These are phyloP conservation scores for Cladorrhinum samala DNA, from an alignment of 495 filamentous ascomycete genomes.

Conservation along the genomic window DNA sequence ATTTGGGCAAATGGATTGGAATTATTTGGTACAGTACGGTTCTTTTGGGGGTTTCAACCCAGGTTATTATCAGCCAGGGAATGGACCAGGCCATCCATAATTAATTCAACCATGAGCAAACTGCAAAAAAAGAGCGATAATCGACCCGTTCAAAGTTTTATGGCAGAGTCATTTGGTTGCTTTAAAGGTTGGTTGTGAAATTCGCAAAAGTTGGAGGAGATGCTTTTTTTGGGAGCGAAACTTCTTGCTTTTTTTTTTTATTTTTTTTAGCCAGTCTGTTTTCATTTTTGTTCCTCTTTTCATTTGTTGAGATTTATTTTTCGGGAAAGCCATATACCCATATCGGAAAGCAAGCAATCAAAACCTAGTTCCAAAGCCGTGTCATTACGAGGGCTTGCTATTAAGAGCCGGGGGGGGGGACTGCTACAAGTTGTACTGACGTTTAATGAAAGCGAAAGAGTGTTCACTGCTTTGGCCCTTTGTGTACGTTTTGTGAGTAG, in stretches of 20 bases:
- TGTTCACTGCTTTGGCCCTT: no score
- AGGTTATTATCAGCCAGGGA: slow-evolving; percentile 8
- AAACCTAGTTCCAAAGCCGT: no score
- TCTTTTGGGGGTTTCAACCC: slow-evolving; percentile 31
- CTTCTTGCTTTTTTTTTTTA: neutral
- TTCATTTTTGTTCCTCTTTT: neutral
- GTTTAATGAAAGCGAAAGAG: no score
- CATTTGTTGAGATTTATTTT: no score
- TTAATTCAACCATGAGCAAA: neutral
- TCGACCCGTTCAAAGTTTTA: neutral
- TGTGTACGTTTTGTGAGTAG: no score
- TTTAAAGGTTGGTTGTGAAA: neutral
- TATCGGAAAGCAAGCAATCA: no score
- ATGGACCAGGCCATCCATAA: neutral
- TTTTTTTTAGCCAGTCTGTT: neutral
- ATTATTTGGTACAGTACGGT: slow-evolving; percentile 36
- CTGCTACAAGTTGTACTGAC: no score
- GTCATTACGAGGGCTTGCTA: no score
- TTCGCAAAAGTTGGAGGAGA: neutral
- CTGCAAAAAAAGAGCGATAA: neutral
- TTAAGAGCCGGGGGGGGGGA: no score
- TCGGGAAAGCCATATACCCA: no score
- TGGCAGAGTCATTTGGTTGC: neutral
- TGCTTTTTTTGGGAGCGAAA: no score
- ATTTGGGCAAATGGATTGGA: slow-evolving; percentile 41